Evolutionary conservation across 148 eudicot species (phyloP).

Genomic region (Mesembryanthemum crystallinum): DNA sequence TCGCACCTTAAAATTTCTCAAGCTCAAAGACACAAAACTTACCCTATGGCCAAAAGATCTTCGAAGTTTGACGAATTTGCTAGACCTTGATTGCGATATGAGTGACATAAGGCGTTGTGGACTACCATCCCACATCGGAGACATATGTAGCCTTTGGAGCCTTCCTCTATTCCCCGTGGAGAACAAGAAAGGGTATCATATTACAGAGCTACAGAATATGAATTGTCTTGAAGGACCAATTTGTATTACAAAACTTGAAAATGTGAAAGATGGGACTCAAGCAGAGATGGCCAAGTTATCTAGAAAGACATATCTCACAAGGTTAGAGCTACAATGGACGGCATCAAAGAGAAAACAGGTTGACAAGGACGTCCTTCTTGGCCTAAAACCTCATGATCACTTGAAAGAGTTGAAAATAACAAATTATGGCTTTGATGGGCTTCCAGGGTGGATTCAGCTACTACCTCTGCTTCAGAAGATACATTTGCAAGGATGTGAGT

Average conservation of each 20-base stretch:
- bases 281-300: slow-evolving; percentile 5
- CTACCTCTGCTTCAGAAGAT: background rate
- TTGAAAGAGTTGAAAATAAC: slow-evolving; percentile 14
- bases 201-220: slow-evolving; percentile 10
- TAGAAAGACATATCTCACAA: background rate
- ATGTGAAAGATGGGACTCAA: background rate
- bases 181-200: background rate
- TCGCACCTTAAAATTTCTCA: slow-evolving; percentile 9
- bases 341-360: background rate
- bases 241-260: slow-evolving; percentile 10
- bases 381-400: slow-evolving; percentile 7
- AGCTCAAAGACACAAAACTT: slow-evolving; percentile 3
- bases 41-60: background rate
- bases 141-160: slow-evolving; percentile 12
- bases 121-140: slow-evolving; percentile 8
- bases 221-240: slow-evolving; percentile 10
- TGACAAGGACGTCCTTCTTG: background rate
- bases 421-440: background rate
- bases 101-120: background rate
- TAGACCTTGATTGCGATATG: slow-evolving; percentile 10
- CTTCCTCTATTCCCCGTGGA: slow-evolving; percentile 15
- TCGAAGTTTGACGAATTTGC: background rate
- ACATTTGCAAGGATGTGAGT: background rate
- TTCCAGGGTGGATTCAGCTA: background rate
- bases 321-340: slow-evolving; percentile 14